Evolutionary conservation across 2,329 filamentous ascomycete genomes (phyloP).

Genomic region (Aspergillus uvarum): DNA sequence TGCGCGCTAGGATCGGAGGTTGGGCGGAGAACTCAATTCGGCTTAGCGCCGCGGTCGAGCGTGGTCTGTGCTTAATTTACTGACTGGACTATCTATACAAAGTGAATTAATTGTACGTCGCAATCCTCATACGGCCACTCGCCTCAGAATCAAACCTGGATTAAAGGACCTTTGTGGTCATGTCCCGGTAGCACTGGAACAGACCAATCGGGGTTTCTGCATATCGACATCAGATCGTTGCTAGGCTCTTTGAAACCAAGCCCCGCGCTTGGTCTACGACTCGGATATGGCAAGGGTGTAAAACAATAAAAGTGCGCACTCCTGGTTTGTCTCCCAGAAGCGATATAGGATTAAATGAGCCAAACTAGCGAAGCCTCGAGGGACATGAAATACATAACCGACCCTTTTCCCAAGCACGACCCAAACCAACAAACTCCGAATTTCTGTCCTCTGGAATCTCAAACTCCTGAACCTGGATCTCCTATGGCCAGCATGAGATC

Average conservation of each 20-base stretch:
- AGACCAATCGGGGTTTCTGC: no score
- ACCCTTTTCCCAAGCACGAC: neutral
- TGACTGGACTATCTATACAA: neutral
- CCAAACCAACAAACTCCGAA: slow-evolving; percentile 25
- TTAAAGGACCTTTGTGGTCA: no score
- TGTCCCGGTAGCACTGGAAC: no score
- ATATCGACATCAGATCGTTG: no score
- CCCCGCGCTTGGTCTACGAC: no score
- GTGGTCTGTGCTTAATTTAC: slow-evolving; percentile 2
- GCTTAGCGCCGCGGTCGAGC: slow-evolving; percentile 23
- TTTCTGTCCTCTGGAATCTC: slow-evolving; percentile 12
- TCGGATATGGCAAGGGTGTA: neutral
- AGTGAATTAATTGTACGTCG: no score
- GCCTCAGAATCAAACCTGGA: no score
- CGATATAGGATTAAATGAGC: neutral
- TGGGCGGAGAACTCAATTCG: slow-evolving; percentile 21
- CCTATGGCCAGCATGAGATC: slow-evolving; percentile 36
- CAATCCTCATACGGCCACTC: no score
- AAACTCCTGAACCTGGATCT: slow-evolving; percentile 17
- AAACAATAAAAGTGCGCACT: neutral
- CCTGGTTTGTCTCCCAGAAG: neutral
- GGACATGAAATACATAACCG: neutral
- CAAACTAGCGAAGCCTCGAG: neutral
- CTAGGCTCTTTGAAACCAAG: no score
- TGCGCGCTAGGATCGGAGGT: slow-evolving; percentile 19